These are phyloP conservation scores for sweet orange (Citrus sinensis) DNA, from an alignment of 345 rosid species.

Conservation along the genomic window DNA sequence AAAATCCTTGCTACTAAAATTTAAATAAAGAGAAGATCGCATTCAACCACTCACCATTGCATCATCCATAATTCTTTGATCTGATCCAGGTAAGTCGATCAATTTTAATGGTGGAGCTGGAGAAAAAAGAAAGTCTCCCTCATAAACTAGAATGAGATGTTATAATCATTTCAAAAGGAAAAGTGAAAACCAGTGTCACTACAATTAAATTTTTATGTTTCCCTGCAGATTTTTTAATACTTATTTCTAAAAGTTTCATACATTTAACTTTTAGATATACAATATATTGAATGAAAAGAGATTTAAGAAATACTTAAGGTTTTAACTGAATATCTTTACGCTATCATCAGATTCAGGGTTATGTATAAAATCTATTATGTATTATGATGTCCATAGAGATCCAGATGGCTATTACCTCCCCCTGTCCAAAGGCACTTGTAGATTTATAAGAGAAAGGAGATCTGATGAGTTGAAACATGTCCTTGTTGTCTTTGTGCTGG, in stretches of 20 bases:
- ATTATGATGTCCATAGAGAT: background rate
- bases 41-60: slow-evolving; percentile 58
- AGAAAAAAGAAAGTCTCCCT: slow-evolving; percentile 6
- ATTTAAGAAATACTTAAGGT: background rate
- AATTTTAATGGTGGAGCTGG: slow-evolving; percentile 95
- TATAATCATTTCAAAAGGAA: background rate
- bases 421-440: background rate
- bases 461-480: background rate
- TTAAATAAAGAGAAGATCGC: background rate
- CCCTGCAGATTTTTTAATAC: background rate
- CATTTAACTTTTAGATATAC: background rate
- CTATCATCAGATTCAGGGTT: background rate
- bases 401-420: background rate
- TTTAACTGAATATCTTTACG: background rate
- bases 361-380: background rate
- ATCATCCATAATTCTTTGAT: slow-evolving; percentile 89
- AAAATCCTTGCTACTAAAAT: background rate
- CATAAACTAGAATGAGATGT: background rate
- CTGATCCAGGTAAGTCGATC: slow-evolving; percentile 96
- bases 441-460: background rate
- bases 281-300: background rate
- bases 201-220: background rate
- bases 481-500: background rate
- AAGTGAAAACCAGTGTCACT: background rate
- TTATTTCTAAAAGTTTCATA: background rate